phyloP scores from a whole-genome alignment of 306 rosid genomes.

The Oxytropis ochrocephala region DNA sequence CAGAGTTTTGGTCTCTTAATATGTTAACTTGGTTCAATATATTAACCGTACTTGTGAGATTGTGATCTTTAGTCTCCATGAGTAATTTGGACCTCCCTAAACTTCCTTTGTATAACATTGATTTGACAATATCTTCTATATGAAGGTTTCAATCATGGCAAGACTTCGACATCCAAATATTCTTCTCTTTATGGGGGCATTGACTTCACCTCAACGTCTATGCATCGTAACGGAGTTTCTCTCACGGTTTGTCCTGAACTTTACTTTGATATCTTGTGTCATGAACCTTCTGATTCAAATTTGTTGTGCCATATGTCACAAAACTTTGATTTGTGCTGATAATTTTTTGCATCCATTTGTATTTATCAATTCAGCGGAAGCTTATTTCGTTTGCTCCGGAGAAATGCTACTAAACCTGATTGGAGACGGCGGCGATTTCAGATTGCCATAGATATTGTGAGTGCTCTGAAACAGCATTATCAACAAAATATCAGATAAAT shows the following conservation, averaged over 20 bases:
- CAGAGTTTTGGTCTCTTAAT: background rate
- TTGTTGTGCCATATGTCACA: background rate
- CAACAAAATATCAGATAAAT: background rate
- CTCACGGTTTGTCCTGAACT: conserved; percentile 68
- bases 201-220: conserved; percentile 82
- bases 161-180: conserved; percentile 96
- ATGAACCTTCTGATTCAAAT: background rate
- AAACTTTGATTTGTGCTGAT: conserved; percentile 21
- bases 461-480: conserved; percentile 28
- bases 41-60: background rate
- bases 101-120: conserved; percentile 1
- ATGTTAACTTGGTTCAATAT: too few species aligned
- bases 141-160: conserved; percentile 89
- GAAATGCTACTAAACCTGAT: conserved; percentile 68
- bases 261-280: background rate
- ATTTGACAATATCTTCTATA: conserved; percentile 20
- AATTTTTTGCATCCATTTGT: conserved; percentile 10
- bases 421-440: conserved; percentile 74
- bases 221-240: conserved; percentile 94
- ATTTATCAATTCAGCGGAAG: conserved; percentile 71
- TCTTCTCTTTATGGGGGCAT: conserved; percentile 98
- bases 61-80: background rate
- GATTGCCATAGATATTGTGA: conserved; percentile 94
- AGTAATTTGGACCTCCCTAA: background rate
- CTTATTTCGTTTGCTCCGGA: conserved; percentile 79